Evolutionary conservation across 345 rosid species (phyloP).

Genomic region (Populus euphratica): DNA sequence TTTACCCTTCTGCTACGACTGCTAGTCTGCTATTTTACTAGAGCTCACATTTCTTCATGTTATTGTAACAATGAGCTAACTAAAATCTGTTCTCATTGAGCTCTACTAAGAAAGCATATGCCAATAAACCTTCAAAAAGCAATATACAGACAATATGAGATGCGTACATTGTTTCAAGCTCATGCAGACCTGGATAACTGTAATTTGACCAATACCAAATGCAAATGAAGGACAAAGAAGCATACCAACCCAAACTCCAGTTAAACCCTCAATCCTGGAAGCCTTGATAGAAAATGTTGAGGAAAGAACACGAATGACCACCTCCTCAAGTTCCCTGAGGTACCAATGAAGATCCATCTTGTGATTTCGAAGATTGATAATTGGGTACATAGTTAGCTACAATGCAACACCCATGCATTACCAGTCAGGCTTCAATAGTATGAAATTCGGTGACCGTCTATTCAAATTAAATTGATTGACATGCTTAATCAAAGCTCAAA

Average conservation of each 20-base stretch:
- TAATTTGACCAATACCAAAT: neutral
- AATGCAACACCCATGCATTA: constrained; percentile 15
- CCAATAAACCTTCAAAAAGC: too few relatives aligned
- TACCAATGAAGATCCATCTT: constrained; percentile 96
- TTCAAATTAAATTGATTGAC: neutral
- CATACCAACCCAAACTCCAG: constrained; percentile 91
- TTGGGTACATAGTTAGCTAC: constrained; percentile 87
- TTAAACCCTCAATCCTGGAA: constrained; percentile 67
- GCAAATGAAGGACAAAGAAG: constrained; percentile 1
- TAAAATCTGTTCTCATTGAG: too few relatives aligned
- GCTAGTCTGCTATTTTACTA: too few relatives aligned
- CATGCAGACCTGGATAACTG: neutral
- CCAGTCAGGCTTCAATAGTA: constrained; percentile 14
- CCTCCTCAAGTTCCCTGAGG: constrained; percentile 85
- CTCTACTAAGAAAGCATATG: too few relatives aligned
- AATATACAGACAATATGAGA: neutral
- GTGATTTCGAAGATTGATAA: constrained; percentile 80
- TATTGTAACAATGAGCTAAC: too few relatives aligned
- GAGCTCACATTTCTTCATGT: too few relatives aligned
- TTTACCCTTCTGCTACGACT: too few relatives aligned
- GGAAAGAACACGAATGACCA: constrained; percentile 65
- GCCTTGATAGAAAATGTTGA: constrained; percentile 64
- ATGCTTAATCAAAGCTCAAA: neutral
- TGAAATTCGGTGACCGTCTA: neutral
- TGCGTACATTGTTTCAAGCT: neutral